phyloP scores from a whole-genome alignment of 2,329 filamentous ascomycete genomes.

The Scedosporium boydii region DNA sequence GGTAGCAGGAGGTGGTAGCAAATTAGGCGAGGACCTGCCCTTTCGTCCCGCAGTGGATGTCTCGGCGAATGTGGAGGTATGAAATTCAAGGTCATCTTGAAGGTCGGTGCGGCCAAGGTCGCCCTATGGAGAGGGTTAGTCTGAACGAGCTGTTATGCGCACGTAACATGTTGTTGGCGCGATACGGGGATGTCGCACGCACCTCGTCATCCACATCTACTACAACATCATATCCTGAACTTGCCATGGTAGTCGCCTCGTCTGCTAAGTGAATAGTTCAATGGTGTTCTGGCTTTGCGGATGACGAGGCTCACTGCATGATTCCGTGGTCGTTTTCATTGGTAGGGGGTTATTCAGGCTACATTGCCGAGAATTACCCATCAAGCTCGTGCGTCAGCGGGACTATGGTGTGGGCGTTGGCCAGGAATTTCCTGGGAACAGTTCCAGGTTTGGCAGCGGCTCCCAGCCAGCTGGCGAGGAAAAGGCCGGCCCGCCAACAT shows the following conservation, averaged over 20 bases:
- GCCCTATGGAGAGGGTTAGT: slow-evolving; percentile 46
- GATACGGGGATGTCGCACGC: slow-evolving; percentile 11
- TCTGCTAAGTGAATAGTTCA: neutral
- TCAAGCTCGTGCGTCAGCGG: too few relatives aligned
- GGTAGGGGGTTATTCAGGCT: too few relatives aligned
- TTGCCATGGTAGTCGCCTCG: slow-evolving; percentile 49
- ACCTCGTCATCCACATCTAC: slow-evolving; percentile 97
- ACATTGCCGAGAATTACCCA: too few relatives aligned
- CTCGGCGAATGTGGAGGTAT: slow-evolving; percentile 77
- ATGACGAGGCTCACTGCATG: neutral
- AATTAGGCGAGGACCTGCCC: slow-evolving; percentile 35
- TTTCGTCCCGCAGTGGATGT: slow-evolving; percentile 38
- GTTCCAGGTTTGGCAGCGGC: too few relatives aligned
- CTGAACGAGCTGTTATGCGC: slow-evolving; percentile 9
- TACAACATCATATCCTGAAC: slow-evolving; percentile 91
- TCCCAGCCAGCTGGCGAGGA: too few relatives aligned
- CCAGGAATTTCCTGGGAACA: too few relatives aligned
- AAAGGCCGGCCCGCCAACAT: too few relatives aligned
- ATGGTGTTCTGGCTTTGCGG: neutral
- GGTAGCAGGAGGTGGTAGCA: slow-evolving; percentile 50
- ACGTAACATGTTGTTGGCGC: neutral
- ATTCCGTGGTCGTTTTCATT: neutral
- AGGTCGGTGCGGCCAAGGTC: slow-evolving; percentile 97
- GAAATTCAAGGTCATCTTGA: slow-evolving; percentile 98
- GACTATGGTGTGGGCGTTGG: too few relatives aligned